Evolutionary conservation across 2,329 filamentous ascomycete genomes (phyloP).

Genomic region (Grosmannia penicillata): DNA sequence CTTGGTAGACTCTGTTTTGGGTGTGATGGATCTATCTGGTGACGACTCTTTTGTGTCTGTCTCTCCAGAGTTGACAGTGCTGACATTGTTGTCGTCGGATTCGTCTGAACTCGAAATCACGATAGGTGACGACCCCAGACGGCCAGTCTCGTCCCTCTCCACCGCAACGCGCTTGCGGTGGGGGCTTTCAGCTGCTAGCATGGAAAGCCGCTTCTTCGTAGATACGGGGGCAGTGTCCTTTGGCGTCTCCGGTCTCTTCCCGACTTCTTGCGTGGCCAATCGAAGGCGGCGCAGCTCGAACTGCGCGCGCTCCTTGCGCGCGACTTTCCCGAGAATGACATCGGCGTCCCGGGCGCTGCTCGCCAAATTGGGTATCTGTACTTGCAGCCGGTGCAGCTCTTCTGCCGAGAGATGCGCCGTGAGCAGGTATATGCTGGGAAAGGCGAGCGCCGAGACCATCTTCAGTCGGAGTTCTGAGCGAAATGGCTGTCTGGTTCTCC

Average conservation of each 20-base stretch:
- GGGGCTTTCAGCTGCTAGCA: too few relatives aligned
- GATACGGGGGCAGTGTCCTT: too few relatives aligned
- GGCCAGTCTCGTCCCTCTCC: too few relatives aligned
- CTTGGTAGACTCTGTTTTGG: background rate
- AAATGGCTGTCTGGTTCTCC: too few relatives aligned
- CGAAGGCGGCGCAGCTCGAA: conserved; percentile 63
- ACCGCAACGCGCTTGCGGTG: too few relatives aligned
- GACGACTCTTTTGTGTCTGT: too few relatives aligned
- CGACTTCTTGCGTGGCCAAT: conserved; percentile 41
- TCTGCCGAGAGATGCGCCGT: conserved; percentile 51
- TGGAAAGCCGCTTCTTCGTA: background rate
- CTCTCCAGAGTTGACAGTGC: too few relatives aligned
- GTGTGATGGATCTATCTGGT: too few relatives aligned
- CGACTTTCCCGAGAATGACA: conserved; percentile 60
- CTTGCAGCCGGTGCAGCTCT: conserved; percentile 49
- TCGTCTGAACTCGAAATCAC: conserved; percentile 10
- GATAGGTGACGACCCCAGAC: conserved; percentile 1
- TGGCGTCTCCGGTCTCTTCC: background rate
- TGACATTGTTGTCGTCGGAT: conserved; percentile 13
- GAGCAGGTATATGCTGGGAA: conserved; percentile 60
- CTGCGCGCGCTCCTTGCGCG: conserved; percentile 52
- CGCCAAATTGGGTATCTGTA: conserved; percentile 50
- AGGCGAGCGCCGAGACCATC: conserved; percentile 8
- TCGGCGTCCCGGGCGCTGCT: conserved; percentile 58
- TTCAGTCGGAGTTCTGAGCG: background rate